Conservation (phyloP, 2,329 filamentous ascomycete species). For the Cladosporium halotolerans region DNA sequence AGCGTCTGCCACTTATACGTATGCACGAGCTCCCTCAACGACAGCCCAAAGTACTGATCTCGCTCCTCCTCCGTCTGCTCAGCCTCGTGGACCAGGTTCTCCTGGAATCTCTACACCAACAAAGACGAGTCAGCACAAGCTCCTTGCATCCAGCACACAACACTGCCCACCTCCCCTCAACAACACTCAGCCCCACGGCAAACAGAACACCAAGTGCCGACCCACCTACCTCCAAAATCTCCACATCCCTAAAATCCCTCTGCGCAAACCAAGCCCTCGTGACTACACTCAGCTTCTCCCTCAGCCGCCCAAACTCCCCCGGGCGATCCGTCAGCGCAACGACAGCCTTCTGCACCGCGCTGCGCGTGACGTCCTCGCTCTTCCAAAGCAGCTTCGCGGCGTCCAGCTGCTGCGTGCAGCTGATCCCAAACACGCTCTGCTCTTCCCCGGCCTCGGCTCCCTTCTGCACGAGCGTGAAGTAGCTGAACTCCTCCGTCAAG, state of each 20-base stretch:
- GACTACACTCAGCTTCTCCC: conserved; percentile 82
- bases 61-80: conserved; percentile 63
- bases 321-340: conserved; percentile 91
- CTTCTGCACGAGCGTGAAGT: conserved; percentile 72
- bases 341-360: conserved; percentile 95
- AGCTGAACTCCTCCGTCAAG: conserved; percentile 94
- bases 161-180: neutral
- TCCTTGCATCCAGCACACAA: neutral
- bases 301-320: conserved; percentile 81
- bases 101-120: conserved; percentile 66
- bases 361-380: conserved; percentile 86
- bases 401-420: conserved; percentile 88
- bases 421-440: conserved; percentile 76
- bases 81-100: conserved; percentile 62
- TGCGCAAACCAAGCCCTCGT: conserved; percentile 96
- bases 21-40: conserved; percentile 70
- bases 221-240: conserved; percentile 63
- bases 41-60: conserved; percentile 75
- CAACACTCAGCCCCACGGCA: no score
- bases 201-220: neutral
- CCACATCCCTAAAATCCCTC: conserved; percentile 82
- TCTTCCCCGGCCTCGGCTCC: conserved; percentile 23
- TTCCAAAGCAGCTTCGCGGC: conserved; percentile 68
- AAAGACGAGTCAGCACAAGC: conserved; percentile 14
- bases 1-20: conserved; percentile 94